phyloP scores from a whole-genome alignment of 1,284 basidiomycete genomes.

The Papiliotrema laurentii region DNA sequence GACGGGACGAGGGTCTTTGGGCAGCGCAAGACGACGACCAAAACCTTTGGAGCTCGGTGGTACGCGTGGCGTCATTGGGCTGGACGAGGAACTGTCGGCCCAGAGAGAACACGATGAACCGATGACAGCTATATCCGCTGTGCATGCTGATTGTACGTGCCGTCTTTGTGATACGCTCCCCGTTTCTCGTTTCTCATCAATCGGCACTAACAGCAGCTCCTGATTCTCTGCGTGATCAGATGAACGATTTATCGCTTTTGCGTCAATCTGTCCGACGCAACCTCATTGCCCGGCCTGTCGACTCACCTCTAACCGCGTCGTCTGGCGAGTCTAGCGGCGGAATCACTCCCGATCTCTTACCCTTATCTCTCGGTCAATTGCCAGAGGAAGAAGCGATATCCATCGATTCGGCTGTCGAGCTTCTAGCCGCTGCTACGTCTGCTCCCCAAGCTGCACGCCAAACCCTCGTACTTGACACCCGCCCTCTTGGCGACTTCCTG shows the following conservation, averaged over 20 bases:
- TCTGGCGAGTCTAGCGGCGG: constrained; percentile 11
- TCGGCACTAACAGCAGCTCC: too few species aligned
- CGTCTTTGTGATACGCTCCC: too few species aligned
- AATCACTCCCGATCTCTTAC: constrained; percentile 1
- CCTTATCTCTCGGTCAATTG: neutral
- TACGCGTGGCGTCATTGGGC: constrained; percentile 10
- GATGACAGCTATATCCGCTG: constrained; percentile 10
- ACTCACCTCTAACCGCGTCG: constrained; percentile 18
- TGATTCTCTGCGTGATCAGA: constrained; percentile 22
- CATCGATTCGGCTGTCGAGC: constrained; percentile 10
- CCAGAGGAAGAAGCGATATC: constrained; percentile 10
- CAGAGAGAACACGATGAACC: constrained; percentile 12
- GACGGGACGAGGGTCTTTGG: neutral
- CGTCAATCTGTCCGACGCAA: constrained; percentile 32
- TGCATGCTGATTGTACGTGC: constrained; percentile 11
- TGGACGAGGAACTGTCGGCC: constrained; percentile 16
- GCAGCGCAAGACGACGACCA: constrained; percentile 7
- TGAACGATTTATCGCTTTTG: constrained; percentile 31
- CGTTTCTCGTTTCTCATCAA: too few species aligned
- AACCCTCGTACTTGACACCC: constrained; percentile 67
- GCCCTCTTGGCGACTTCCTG: constrained; percentile 62
- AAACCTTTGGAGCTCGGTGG: constrained; percentile 16
- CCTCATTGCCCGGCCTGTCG: constrained; percentile 29
- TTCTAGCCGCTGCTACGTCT: constrained; percentile 13
- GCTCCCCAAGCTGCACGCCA: neutral